A percentile compares a stretch with the other conserved stretches of the same genome.
Conservation (phyloP, 1,284 basidiomycete species). For the Porodaedalea pini region DNA sequence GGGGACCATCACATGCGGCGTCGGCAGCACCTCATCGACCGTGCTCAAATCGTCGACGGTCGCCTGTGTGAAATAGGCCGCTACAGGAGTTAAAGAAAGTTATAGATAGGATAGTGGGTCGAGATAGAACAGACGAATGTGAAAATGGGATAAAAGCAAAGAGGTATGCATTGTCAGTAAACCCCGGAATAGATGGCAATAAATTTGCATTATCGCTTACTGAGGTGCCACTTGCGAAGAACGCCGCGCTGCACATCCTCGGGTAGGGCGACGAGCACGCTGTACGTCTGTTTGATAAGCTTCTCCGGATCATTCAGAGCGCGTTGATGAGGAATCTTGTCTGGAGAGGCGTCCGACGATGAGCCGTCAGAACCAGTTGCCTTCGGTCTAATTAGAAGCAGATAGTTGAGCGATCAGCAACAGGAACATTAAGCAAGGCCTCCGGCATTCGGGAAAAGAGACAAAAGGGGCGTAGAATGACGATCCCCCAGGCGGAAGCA, state of each 20-base stretch:
- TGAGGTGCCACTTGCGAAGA: constrained; percentile 77
- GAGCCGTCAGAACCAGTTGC: constrained; percentile 26
- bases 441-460: background rate
- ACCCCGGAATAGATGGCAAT: constrained; percentile 17
- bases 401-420: background rate
- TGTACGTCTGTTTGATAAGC: constrained; percentile 81
- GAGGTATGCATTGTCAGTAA: constrained; percentile 14
- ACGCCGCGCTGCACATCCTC: constrained; percentile 59
- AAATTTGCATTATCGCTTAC: constrained; percentile 41
- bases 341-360: constrained; percentile 35
- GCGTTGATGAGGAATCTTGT: constrained; percentile 27
- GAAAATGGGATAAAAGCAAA: background rate
- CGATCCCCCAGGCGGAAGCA: background rate
- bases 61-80: constrained; percentile 77
- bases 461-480: background rate
- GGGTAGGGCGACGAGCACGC: constrained; percentile 69
- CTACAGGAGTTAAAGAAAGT: constrained; percentile 36
- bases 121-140: constrained; percentile 4
- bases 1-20: constrained; percentile 62
- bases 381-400: constrained; percentile 4
- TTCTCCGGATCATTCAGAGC: constrained; percentile 47
- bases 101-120: constrained; percentile 5
- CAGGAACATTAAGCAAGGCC: constrained; percentile 9
- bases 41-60: constrained; percentile 63
- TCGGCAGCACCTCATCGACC: constrained; percentile 59